Evolutionary conservation across 805 yeast species (phyloP), one percentile per base, ranked within the genome.

Genomic region (Saturnispora dispora): DNA sequence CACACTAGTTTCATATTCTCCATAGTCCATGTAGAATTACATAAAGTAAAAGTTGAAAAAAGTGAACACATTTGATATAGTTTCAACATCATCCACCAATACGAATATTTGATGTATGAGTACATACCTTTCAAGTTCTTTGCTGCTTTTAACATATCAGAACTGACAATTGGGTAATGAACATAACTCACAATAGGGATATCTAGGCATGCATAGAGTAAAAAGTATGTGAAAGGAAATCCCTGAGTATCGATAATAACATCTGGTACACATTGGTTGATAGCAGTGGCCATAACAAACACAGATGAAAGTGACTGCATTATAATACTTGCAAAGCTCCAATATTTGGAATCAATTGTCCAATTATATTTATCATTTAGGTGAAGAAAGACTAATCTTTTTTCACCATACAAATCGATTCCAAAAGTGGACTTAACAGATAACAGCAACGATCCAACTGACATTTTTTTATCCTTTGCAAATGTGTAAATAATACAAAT

Each of bases 231-330:
- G 52, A 91, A 93, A 3, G 99, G 97, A 50, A 86, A 81, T 0
- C 99, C 99, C 77, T 88, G 83, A 1, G 99, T 90, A 62, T 93
- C 99, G 35, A 93, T 75, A 79, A 89, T 88, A n/a, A 88, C 74
- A 64, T 93, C 98, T 0, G 98, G 97, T 7, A 80, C 68, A 40
- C 87, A 73, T 57, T 75, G 75, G 52, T 70, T 67, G 53, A 89
- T 66, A 0, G 96, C 95, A 62, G 85, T 90, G 49, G 79, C 66
- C 1, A 86, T 78, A 36, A 93, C 70, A 13, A 82, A 54, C 4
- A 81, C 62, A 1, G 96, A 81, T 1, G 97, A 97, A 10, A 88
- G 44, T 3, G 95, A 88, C 70, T 93, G 99, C 23, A 96, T 95
- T 2, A 88, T 58, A 52, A 93, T 71, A 0, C 98, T 93, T 60